Evolutionary conservation across 1,139 yeast species (phyloP), one percentile per base, ranked within the genome.

Genomic region (Taphrina flavorubra): DNA sequence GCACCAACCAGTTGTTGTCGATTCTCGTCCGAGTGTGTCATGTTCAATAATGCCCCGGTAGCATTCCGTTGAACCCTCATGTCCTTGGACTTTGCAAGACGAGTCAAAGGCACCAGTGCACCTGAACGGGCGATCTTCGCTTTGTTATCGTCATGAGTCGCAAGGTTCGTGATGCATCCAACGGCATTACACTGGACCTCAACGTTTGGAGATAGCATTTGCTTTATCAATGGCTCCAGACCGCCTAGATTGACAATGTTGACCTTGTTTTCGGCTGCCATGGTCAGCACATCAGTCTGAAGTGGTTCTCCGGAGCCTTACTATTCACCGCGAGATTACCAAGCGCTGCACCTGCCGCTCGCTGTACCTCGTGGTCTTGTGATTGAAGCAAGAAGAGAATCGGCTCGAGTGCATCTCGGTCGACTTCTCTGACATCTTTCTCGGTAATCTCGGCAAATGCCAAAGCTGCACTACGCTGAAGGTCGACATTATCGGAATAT

Each of bases 161-260:
- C 99, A 78, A 94, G 85, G 78, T 94, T 94, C 49, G 99, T 94
- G 77, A 94, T 92, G 78, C 99, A 95, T 10, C 99, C 99, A 69
- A 95, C 99, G 3, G 99, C 99, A 77, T 94, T 94, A 79, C 99
- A 94, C 79, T 95, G 99, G 51, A 95, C 99, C 78, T 94, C 99
- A 71, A 94, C 96, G 76, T 95, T 94, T 70, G 96, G 86, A 58
- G 96, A 89, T 89, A 91, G 88, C 99, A 94, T 94, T 80, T 95
- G 99, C 78, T 96, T 88, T 75, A 94, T 94, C 68, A 94, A 84
- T 10, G 98, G 98, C 74, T 92, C 97, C 71, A 94, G 84, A 1
- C 99, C 99, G 42, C 98, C 98, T 97, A 95, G 91, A 76, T 92
- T 97, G 44, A 94, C 99, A 72, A 95, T 94, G 68, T 94, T 83